phyloP scores from a whole-genome alignment of 257 asterid species.

The Perilla frutescens region DNA sequence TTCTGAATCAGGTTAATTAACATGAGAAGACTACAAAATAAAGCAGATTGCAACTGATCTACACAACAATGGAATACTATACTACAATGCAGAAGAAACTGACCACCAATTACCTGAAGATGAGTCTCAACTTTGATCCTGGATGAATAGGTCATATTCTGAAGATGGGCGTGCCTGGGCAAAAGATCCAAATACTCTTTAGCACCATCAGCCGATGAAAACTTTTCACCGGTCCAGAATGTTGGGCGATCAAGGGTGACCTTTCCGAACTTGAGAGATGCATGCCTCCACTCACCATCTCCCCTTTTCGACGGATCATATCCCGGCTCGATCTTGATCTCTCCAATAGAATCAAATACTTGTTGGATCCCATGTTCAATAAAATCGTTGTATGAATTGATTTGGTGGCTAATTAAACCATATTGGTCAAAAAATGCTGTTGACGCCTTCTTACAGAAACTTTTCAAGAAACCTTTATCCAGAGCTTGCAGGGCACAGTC shows the following conservation, averaged over 20 bases:
- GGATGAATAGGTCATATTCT: conserved; percentile 86
- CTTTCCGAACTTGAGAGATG: conserved; percentile 76
- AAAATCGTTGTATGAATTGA: conserved; percentile 81
- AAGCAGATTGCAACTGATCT: too few relatives aligned
- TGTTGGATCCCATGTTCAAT: conserved; percentile 67
- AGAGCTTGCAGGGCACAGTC: conserved; percentile 53
- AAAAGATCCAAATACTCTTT: conserved; percentile 51
- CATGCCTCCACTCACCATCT: conserved; percentile 83
- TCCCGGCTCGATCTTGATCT: conserved; percentile 72
- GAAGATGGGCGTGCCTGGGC: conserved; percentile 94
- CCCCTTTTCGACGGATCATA: conserved; percentile 84
- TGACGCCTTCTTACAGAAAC: conserved; percentile 70
- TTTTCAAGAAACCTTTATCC: conserved; percentile 50
- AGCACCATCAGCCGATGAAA: conserved; percentile 52
- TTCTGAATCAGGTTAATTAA: too few relatives aligned
- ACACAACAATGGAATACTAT: neutral
- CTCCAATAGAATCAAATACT: conserved; percentile 79
- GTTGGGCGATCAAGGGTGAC: conserved; percentile 69
- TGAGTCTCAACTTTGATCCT: conserved; percentile 67
- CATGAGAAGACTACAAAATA: too few relatives aligned
- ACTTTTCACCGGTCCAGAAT: conserved; percentile 69
- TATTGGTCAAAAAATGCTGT: conserved; percentile 72
- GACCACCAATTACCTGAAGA: conserved; percentile 55
- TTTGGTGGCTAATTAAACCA: conserved; percentile 84
- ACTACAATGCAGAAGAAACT: too few relatives aligned